These are phyloP conservation scores for Acanthamoeba lugdunensis DNA, from an alignment of 208 protist genomes.

Conservation along the genomic window DNA sequence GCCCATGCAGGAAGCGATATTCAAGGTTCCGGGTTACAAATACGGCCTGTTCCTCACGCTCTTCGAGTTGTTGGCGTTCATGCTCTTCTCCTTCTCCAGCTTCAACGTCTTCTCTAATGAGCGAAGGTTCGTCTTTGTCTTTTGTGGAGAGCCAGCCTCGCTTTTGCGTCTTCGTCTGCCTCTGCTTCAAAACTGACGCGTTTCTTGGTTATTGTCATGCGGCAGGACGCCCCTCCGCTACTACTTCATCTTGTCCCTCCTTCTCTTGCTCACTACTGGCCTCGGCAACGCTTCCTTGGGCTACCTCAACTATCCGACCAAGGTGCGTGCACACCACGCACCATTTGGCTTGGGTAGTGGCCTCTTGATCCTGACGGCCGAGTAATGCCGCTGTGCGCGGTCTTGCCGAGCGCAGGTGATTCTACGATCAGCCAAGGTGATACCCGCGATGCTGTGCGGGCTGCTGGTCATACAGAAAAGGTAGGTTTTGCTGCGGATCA, in stretches of 20 bases:
- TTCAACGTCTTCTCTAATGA: not conserved
- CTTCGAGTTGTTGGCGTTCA: slow-evolving; percentile 17
- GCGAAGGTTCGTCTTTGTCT: not conserved
- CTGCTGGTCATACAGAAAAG: not conserved
- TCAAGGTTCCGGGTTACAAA: not conserved
- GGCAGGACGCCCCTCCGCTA: not conserved
- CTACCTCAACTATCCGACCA: slow-evolving; percentile 30
- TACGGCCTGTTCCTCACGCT: slow-evolving; percentile 31
- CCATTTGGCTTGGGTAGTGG: not conserved
- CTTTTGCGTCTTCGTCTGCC: no score
- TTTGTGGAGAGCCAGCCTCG: no score
- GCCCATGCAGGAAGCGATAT: not conserved
- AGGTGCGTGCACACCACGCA: not conserved
- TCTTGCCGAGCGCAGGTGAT: not conserved
- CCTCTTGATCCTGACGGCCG: no score
- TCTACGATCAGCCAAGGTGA: slow-evolving; percentile 12
- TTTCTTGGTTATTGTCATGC: no score
- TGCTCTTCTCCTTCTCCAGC: not conserved
- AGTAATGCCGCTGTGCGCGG: no score
- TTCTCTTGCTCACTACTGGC: not conserved
- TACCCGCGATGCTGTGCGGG: not conserved
- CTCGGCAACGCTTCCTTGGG: not conserved
- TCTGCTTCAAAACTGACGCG: no score
- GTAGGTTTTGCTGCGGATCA: not conserved
- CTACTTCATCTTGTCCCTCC: slow-evolving; percentile 14